Conservation (phyloP, 1,284 basidiomycete species). For the Fomitopsis pinicola region DNA sequence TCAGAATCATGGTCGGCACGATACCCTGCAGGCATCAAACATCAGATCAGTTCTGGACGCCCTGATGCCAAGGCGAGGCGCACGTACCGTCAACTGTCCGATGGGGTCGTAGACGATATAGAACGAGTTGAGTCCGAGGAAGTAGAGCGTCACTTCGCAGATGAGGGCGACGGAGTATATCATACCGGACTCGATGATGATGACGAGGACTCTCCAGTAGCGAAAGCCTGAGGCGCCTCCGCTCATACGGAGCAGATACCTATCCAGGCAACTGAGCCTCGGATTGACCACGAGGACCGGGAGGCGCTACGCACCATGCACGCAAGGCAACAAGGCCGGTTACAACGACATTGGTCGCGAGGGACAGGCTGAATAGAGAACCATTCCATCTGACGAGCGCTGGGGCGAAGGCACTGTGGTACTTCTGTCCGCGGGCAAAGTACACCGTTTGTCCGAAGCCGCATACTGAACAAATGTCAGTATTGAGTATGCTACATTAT, state of each 20-base stretch:
- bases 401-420: conserved; percentile 32
- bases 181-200: conserved; percentile 36
- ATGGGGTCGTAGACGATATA: conserved; percentile 39
- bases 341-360: conserved; percentile 33
- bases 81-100: conserved; percentile 34
- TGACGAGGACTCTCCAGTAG: conserved; percentile 30
- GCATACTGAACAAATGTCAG: conserved; percentile 22
- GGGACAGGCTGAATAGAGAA: conserved; percentile 33
- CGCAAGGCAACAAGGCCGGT: conserved; percentile 32
- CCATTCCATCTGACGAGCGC: conserved; percentile 33
- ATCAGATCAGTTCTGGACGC: not conserved
- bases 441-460: conserved; percentile 33
- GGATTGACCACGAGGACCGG: not conserved
- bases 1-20: conserved; percentile 9
- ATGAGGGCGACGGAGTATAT: conserved; percentile 35
- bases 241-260: conserved; percentile 25
- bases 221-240: conserved; percentile 21
- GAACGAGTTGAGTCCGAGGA: conserved; percentile 33
- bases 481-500: not conserved
- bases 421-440: conserved; percentile 28
- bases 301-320: conserved; percentile 27
- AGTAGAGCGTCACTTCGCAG: conserved; percentile 35
- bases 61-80: not conserved
- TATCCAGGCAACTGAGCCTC: conserved; percentile 5
- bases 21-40: conserved; percentile 4